Base-by-base conservation (phyloP, 345 rosid genomes). In the Geranium rotundifolium region DNA sequence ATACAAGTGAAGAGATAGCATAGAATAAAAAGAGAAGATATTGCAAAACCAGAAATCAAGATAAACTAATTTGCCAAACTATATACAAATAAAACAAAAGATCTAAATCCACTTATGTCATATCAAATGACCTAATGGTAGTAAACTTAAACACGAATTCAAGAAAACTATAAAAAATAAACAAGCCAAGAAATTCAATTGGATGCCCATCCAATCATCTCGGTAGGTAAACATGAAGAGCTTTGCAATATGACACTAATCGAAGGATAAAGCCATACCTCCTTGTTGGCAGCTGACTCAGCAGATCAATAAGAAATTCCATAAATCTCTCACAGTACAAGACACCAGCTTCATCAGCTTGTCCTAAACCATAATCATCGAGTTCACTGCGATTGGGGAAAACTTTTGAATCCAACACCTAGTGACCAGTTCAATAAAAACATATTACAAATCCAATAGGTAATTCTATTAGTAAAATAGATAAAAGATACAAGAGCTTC, bases 281-380 rank as follows among this genome's bases (percentile, higher is more conserved):
- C 80, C 99, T 90, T 19, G 99, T 93, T 41, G 99, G 99, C 69
- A 93, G 85, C 76, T 93, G 99, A 79, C 96, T 93, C 74, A 93
- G 74, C 70, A 93, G 75, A 75, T 93, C 99, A 59, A 93, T 93
- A 67, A 93, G 95, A 81, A 93, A 93, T 69, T 93, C 99, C 83
- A 93, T 80, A 77, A 93, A 93, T 69, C 97, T 90, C 80, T 93
- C 99, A 29, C 99, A 90, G 63, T 90, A 90, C 65, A 93, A 71
- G 57, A 90, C 79, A 55, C 87, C 84, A 54, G 96, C 85, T 71
- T 92, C 96, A 69, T 87, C 86, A 20, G 80, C 72, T 74, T 77
- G 74, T 37, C 67, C 77, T 58, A 68, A 69, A 56, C 79, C 69
- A 62, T 60, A 69, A 55, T 64, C 77, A 67, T 69, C 69, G 63